Evolutionary conservation across 176 grass and related monocot genomes (phyloP).

Genomic region (Eremochloa ophiuroides): DNA sequence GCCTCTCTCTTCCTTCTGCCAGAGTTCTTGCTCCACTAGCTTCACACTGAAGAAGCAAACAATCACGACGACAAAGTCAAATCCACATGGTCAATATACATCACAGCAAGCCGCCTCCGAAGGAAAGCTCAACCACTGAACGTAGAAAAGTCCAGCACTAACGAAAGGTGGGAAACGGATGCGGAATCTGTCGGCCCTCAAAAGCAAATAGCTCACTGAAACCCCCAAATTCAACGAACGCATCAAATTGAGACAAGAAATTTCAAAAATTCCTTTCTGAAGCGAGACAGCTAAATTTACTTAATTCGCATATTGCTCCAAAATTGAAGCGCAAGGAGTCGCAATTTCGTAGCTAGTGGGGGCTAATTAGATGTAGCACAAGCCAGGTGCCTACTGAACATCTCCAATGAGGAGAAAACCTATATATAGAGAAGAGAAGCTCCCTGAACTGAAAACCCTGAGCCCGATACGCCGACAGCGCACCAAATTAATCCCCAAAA

Average conservation of each 20-base stretch:
- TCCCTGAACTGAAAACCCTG: constrained; percentile 17
- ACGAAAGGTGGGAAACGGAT: neutral
- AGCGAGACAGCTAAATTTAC: neutral
- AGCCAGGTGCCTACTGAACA: neutral
- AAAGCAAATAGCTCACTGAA: neutral
- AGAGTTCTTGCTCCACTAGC: constrained; percentile 96
- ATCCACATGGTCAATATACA: constrained; percentile 12
- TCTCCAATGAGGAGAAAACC: constrained; percentile 1
- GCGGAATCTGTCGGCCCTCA: constrained; percentile 9
- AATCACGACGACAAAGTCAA: neutral
- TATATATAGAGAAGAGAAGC: neutral
- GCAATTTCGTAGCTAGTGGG: neutral
- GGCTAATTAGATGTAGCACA: neutral
- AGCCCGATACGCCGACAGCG: neutral
- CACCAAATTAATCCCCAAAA: constrained; percentile 10
- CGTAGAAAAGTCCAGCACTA: constrained; percentile 5
- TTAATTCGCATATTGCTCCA: neutral
- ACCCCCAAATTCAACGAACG: neutral
- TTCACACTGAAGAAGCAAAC: constrained; percentile 65
- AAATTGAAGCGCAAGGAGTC: neutral
- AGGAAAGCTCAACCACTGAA: neutral
- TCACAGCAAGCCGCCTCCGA: neutral
- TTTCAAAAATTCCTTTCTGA: neutral
- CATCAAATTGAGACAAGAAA: neutral
- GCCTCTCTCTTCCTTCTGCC: constrained; percentile 94